phyloP scores from a whole-genome alignment of 805 yeast genomes.

The Wickerhamia fluorescens region DNA sequence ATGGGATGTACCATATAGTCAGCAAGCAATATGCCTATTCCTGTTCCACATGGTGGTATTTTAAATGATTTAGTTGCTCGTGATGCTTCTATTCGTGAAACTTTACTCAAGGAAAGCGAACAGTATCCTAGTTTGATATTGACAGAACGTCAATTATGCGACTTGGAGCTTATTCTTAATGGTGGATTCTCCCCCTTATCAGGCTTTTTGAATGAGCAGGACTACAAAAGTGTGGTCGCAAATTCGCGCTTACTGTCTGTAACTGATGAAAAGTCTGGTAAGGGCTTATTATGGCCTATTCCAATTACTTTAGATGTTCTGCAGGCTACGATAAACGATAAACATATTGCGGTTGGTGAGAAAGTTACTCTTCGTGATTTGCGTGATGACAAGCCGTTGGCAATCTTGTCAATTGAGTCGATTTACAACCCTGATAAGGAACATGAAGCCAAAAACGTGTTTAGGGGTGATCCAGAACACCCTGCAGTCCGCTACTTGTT shows the following conservation, averaged over 20 bases:
- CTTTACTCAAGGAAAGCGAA: conserved; percentile 53
- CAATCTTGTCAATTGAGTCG: conserved; percentile 73
- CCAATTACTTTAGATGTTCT: conserved; percentile 86
- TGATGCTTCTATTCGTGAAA: conserved; percentile 55
- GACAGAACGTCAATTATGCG: conserved; percentile 88
- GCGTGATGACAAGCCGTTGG: conserved; percentile 71
- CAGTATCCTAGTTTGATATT: conserved; percentile 43
- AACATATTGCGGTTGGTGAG: conserved; percentile 43
- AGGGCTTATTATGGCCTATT: conserved; percentile 81
- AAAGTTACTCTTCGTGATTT: conserved; percentile 73
- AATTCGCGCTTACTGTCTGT: conserved; percentile 59
- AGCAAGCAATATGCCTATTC: conserved; percentile 63
- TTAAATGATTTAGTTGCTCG: conserved; percentile 81
- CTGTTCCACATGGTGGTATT: conserved; percentile 85
- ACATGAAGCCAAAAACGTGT: conserved; percentile 76
- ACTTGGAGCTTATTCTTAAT: conserved; percentile 80
- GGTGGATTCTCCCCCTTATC: conserved; percentile 90
- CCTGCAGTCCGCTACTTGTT: conserved; percentile 77
- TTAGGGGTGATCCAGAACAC: conserved; percentile 96
- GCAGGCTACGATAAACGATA: conserved; percentile 32
- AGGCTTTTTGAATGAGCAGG: conserved; percentile 61
- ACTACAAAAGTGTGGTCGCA: conserved; percentile 61
- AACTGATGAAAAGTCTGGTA: conserved; percentile 21
- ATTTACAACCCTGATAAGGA: conserved; percentile 76
- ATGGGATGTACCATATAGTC: too few relatives aligned